Percentiles rank a stretch among this genome's conserved stretches.
These are phyloP conservation scores for Keqinozyma sinolaborantium DNA, from an alignment of 1,139 yeast genomes.

Conservation along the genomic window DNA sequence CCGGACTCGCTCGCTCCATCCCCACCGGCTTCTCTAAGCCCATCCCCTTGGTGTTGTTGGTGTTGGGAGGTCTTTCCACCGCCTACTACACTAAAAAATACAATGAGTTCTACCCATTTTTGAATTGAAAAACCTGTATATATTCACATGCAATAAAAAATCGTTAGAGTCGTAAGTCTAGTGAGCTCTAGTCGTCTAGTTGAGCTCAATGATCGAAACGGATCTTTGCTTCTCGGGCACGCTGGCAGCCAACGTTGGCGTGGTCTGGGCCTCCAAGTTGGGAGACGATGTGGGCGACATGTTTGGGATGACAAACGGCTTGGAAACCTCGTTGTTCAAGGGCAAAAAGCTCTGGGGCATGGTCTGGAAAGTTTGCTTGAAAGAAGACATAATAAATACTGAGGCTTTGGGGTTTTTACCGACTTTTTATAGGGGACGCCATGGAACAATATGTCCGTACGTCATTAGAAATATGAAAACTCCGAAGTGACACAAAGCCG, in stretches of 20 bases:
- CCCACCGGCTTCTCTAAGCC: slow-evolving; percentile 64
- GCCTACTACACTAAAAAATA: slow-evolving; percentile 72
- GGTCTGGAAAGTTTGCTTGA: slow-evolving; percentile 11
- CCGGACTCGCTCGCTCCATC: slow-evolving; percentile 68
- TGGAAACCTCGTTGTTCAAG: slow-evolving; percentile 52
- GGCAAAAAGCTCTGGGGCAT: slow-evolving; percentile 33
- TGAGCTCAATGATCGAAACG: slow-evolving; percentile 25
- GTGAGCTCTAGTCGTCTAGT: slow-evolving; percentile 7
- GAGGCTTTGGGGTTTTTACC: not conserved
- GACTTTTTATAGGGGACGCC: not conserved
- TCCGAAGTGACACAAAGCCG: not conserved
- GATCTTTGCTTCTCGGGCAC: slow-evolving; percentile 16
- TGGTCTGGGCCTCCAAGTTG: slow-evolving; percentile 16
- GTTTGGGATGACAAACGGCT: slow-evolving; percentile 63
- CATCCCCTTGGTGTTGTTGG: slow-evolving; percentile 64
- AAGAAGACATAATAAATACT: slow-evolving; percentile 9
- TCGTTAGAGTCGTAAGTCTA: slow-evolving; percentile 1
- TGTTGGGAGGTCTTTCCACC: slow-evolving; percentile 63
- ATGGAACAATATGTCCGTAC: not conserved
- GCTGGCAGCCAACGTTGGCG: slow-evolving; percentile 8
- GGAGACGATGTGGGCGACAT: slow-evolving; percentile 57
- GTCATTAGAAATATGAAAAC: not conserved
- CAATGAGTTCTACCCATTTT: slow-evolving; percentile 56
- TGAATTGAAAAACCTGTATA: slow-evolving; percentile 3
- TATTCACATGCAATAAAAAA: not conserved